Evolutionary conservation across 1,139 yeast genomes (phyloP).

Genomic region (Saccharomycopsis hybrid): DNA sequence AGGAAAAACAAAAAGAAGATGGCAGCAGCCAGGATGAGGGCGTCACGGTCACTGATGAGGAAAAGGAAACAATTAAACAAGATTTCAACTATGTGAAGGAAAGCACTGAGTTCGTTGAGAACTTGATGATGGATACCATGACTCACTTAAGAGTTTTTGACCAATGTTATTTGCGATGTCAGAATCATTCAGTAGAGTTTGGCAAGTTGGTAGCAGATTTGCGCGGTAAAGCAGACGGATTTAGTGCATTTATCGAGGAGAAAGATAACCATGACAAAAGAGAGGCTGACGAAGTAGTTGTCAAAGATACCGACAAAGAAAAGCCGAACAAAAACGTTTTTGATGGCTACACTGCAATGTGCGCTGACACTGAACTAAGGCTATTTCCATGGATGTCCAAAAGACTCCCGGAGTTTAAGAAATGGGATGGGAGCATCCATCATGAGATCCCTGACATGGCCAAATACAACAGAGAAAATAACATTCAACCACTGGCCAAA

Average conservation of each 20-base stretch:
- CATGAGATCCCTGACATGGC: conserved; percentile 28
- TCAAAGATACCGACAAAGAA: too few relatives aligned
- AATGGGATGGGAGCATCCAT: conserved; percentile 31
- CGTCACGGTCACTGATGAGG: conserved; percentile 4
- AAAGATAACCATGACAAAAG: too few relatives aligned
- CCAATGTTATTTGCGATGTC: conserved; percentile 6
- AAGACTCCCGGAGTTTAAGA: conserved; percentile 31
- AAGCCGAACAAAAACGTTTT: too few relatives aligned
- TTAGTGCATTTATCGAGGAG: too few relatives aligned
- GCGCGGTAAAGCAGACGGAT: too few relatives aligned
- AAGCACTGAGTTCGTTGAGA: conserved; percentile 6
- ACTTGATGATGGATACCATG: conserved; percentile 9
- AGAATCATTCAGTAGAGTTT: neutral
- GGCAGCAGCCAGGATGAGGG: neutral
- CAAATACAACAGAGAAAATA: conserved; percentile 12
- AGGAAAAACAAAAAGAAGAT: conserved; percentile 5
- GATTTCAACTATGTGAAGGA: conserved; percentile 8
- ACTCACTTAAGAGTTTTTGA: conserved; percentile 18
- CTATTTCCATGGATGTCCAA: conserved; percentile 35
- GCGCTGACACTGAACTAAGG: conserved; percentile 29
- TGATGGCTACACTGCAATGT: too few relatives aligned
- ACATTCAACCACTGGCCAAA: too few relatives aligned
- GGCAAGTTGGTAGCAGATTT: neutral
- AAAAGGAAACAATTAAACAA: neutral
- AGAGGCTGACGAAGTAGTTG: too few relatives aligned